A percentile compares a stretch with the other conserved stretches of the same genome.
Evolutionary conservation across 257 asterid genomes (phyloP).

Genomic region (Capsicum baccatum): DNA sequence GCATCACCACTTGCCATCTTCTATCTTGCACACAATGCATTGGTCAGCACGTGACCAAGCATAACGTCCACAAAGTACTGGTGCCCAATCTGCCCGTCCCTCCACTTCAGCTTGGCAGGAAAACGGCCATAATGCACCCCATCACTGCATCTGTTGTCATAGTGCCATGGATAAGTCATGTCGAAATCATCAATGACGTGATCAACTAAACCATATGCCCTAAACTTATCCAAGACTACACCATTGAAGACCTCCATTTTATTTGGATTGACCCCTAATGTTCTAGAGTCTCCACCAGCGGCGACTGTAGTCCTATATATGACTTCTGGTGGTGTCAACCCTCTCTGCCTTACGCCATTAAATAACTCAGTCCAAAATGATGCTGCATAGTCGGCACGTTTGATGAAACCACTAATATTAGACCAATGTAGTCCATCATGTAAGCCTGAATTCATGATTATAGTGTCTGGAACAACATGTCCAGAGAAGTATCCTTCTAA

Average conservation of each 20-base stretch:
- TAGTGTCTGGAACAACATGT: slow-evolving; percentile 63
- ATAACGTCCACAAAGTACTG: slow-evolving; percentile 92
- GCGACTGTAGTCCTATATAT: slow-evolving; percentile 85
- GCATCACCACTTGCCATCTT: not conserved
- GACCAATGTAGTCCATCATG: slow-evolving; percentile 86
- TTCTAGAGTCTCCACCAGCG: slow-evolving; percentile 80
- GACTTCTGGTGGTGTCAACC: slow-evolving; percentile 53
- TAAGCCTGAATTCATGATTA: slow-evolving; percentile 90
- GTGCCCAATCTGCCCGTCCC: slow-evolving; percentile 86
- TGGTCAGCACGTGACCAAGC: slow-evolving; percentile 83
- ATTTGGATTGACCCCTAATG: slow-evolving; percentile 73
- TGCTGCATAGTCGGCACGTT: slow-evolving; percentile 70
- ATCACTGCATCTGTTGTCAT: slow-evolving; percentile 82
- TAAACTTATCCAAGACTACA: slow-evolving; percentile 75
- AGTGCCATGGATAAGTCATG: slow-evolving; percentile 97
- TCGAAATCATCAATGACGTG: slow-evolving; percentile 78
- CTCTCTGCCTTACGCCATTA: slow-evolving; percentile 54
- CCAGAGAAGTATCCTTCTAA: slow-evolving; percentile 59
- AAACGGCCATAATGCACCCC: slow-evolving; percentile 97
- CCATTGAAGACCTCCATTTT: slow-evolving; percentile 96
- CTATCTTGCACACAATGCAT: slow-evolving; percentile 55
- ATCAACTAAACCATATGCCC: slow-evolving; percentile 52
- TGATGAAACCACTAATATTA: slow-evolving; percentile 53
- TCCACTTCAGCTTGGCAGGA: slow-evolving; percentile 77
- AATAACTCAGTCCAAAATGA: slow-evolving; percentile 70